Evolutionary conservation across 1,284 basidiomycete species (phyloP).

Genomic region (Cryptococcus sp.): DNA sequence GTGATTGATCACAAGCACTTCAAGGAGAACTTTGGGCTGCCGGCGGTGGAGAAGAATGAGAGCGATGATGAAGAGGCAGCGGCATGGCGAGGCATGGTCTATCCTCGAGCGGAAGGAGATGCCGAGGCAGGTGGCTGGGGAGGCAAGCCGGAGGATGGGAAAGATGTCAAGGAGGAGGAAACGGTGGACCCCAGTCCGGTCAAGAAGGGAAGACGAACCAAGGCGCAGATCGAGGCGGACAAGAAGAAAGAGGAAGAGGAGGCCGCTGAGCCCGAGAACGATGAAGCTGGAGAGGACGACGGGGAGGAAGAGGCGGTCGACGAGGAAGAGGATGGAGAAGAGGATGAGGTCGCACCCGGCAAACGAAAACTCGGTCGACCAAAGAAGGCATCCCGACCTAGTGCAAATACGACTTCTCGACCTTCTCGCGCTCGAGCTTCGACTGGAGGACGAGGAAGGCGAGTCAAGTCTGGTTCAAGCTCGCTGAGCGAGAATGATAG

Average conservation of each 20-base stretch:
- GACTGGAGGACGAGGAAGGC: no score
- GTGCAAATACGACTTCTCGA: no score
- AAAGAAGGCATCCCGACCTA: conserved; percentile 1
- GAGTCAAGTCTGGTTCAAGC: no score
- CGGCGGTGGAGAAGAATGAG: conserved; percentile 1
- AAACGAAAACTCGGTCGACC: not conserved
- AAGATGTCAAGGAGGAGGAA: no score
- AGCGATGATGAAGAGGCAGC: conserved; percentile 13
- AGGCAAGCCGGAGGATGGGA: no score
- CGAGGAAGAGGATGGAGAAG: conserved; percentile 4
- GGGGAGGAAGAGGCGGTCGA: conserved; percentile 5
- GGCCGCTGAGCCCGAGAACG: not conserved
- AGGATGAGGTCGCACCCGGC: conserved; percentile 3
- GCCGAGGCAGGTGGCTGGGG: conserved; percentile 15
- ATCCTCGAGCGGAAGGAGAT: conserved; percentile 10
- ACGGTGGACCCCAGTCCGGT: no score
- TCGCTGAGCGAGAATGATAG: no score
- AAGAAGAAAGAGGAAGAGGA: not conserved
- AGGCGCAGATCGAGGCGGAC: no score
- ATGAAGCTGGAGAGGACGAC: not conserved
- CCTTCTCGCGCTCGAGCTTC: no score
- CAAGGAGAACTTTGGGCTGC: conserved; percentile 14
- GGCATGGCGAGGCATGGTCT: conserved; percentile 14
- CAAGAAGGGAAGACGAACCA: no score
- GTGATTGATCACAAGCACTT: conserved; percentile 24